Evolutionary conservation across 2,329 filamentous ascomycete species (phyloP).

Genomic region (Zymoseptoria passerinii): DNA sequence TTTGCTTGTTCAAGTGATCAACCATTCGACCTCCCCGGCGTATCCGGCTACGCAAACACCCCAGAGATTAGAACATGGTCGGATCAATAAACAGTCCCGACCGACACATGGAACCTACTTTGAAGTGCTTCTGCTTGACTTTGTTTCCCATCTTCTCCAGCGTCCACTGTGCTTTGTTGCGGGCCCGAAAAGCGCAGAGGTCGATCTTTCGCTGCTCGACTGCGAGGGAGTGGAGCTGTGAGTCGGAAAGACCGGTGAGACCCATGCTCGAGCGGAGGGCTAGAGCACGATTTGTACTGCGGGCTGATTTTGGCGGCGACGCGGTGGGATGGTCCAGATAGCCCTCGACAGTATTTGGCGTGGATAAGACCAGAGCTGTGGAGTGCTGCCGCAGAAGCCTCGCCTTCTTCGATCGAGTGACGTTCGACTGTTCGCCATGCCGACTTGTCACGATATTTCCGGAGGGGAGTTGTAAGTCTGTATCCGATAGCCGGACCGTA

Average conservation of each 20-base stretch:
- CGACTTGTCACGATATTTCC: conserved; percentile 7
- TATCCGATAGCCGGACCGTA: background rate
- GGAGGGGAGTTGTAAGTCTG: conserved; percentile 10
- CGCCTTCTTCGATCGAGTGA: background rate
- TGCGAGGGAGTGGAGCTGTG: conserved; percentile 10
- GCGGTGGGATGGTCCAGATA: background rate
- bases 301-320: background rate
- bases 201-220: conserved; percentile 9
- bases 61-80: conserved; percentile 8
- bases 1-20: background rate
- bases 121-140: conserved; percentile 19
- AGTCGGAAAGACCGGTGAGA: conserved; percentile 8
- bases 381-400: too few relatives aligned
- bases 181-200: conserved; percentile 7
- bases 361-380: background rate
- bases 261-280: conserved; percentile 10
- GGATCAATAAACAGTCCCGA: conserved; percentile 13
- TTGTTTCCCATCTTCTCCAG: conserved; percentile 14
- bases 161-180: conserved; percentile 12
- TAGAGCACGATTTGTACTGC: background rate
- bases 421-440: background rate
- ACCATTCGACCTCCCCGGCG: conserved; percentile 14
- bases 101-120: conserved; percentile 13
- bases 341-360: background rate
- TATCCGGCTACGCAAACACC: conserved; percentile 10